A percentile compares a stretch with the other conserved stretches of the same genome.
phyloP scores from a whole-genome alignment of 768 basidiomycete species.

The Mycena pura region DNA sequence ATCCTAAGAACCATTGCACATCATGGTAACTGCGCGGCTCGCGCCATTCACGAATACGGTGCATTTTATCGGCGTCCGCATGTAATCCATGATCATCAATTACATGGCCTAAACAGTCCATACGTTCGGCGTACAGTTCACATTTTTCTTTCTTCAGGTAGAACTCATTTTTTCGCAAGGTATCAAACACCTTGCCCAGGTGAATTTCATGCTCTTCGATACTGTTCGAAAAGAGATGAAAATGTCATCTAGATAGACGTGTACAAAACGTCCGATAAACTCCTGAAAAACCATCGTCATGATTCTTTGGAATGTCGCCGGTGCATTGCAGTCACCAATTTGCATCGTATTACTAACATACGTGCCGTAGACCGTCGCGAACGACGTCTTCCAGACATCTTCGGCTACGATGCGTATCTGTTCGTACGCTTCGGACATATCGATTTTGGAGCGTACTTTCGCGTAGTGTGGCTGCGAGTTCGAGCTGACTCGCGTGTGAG shows the following conservation, averaged over 20 bases:
- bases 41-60: slow-evolving; percentile 33
- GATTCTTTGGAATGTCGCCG: no score
- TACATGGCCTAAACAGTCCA: no score
- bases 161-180: slow-evolving; percentile 34
- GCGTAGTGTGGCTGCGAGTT: no score
- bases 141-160: slow-evolving; percentile 43
- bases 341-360: no score
- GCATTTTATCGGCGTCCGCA: slow-evolving; percentile 44
- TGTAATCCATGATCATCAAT: slow-evolving; percentile 48
- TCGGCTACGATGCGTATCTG: slow-evolving; percentile 35
- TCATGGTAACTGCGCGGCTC: no score
- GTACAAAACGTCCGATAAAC: slow-evolving; percentile 43
- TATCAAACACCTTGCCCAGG: slow-evolving; percentile 38
- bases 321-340: no score
- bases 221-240: slow-evolving; percentile 44
- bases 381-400: slow-evolving; percentile 32
- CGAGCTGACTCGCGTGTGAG: no score
- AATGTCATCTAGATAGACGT: slow-evolving; percentile 54
- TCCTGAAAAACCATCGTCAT: slow-evolving; percentile 47
- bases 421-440: slow-evolving; percentile 43
- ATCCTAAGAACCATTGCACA: slow-evolving; percentile 48
- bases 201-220: slow-evolving; percentile 46
- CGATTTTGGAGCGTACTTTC: no score
- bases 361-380: no score
- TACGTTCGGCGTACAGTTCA: slow-evolving; percentile 39